Percentiles rank a stretch among this genome's conserved stretches.
Evolutionary conservation across 805 yeast species (phyloP).

Genomic region (Kuraishia cidri): DNA sequence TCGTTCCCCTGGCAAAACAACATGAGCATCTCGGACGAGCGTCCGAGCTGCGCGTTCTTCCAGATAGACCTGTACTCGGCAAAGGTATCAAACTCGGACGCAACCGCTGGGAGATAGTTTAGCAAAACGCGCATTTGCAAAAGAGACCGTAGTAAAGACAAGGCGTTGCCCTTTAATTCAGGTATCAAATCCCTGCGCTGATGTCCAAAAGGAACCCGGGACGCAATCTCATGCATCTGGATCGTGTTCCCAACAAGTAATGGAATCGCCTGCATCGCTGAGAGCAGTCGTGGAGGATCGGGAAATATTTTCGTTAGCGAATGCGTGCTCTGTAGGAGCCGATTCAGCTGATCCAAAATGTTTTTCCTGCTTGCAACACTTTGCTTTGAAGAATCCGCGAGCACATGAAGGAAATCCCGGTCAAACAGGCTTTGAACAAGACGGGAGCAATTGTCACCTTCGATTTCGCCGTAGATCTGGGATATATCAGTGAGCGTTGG

Average conservation of each 20-base stretch:
- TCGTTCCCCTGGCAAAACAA: constrained; percentile 36
- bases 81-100: constrained; percentile 6
- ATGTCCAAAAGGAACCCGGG: too few relatives aligned
- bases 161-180: constrained; percentile 14
- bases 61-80: constrained; percentile 16
- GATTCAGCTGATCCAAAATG: constrained; percentile 5
- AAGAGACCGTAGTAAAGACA: constrained; percentile 31
- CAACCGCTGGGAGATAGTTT: constrained; percentile 9
- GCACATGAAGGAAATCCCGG: constrained; percentile 13
- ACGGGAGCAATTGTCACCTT: constrained; percentile 18
- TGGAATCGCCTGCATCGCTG: constrained; percentile 13
- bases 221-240: constrained; percentile 48
- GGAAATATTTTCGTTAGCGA: constrained; percentile 9
- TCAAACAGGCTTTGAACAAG: constrained; percentile 18
- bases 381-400: constrained; percentile 10
- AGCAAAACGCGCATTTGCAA: constrained; percentile 28
- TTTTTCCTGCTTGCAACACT: constrained; percentile 6
- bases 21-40: constrained; percentile 27
- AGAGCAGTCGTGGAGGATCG: constrained; percentile 1
- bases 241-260: constrained; percentile 36
- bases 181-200: constrained; percentile 7
- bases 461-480: constrained; percentile 15
- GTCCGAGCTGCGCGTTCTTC: constrained; percentile 19
- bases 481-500: constrained; percentile 10
- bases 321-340: constrained; percentile 7